Conservation (phyloP, 192 early-diverging fungal species). For the Geranomyces variabilis region DNA sequence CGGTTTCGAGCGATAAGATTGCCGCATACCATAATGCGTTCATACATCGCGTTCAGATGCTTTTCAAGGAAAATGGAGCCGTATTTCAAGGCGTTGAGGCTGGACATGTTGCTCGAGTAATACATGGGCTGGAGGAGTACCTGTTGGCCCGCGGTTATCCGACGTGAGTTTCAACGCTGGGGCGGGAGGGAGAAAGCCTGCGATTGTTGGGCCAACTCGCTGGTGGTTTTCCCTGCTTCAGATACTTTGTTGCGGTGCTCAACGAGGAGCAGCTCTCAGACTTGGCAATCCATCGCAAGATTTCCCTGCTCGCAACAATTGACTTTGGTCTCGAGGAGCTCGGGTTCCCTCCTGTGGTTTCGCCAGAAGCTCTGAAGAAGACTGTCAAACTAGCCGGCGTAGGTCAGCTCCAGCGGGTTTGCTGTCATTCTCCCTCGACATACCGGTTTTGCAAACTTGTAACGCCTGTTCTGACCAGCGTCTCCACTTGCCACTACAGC, state of each 20-base stretch:
- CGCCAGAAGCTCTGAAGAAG: conserved; percentile 11
- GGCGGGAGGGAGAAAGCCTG: background rate
- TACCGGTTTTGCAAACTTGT: background rate
- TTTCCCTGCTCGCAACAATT: conserved; percentile 14
- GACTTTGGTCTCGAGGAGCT: conserved; percentile 27
- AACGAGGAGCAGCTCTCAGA: conserved; percentile 17
- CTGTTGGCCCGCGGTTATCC: conserved; percentile 14
- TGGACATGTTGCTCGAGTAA: background rate
- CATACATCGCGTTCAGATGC: background rate
- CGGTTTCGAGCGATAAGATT: conserved; percentile 15
- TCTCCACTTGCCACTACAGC: no score
- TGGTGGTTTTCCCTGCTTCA: background rate
- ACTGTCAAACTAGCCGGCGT: conserved; percentile 28
- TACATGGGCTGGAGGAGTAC: conserved; percentile 14
- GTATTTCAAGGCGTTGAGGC: background rate
- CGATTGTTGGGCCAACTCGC: no score
- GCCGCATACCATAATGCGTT: conserved; percentile 19
- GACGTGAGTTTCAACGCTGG: background rate
- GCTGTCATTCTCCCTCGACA: background rate
- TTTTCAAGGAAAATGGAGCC: background rate
- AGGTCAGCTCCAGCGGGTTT: conserved; percentile 1
- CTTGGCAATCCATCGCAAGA: conserved; percentile 22
- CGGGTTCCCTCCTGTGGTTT: background rate
- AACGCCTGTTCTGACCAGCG: background rate
- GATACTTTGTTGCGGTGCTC: conserved; percentile 25